Conservation (phyloP, 75 land plant genomes). For the Larix kaempferi region DNA sequence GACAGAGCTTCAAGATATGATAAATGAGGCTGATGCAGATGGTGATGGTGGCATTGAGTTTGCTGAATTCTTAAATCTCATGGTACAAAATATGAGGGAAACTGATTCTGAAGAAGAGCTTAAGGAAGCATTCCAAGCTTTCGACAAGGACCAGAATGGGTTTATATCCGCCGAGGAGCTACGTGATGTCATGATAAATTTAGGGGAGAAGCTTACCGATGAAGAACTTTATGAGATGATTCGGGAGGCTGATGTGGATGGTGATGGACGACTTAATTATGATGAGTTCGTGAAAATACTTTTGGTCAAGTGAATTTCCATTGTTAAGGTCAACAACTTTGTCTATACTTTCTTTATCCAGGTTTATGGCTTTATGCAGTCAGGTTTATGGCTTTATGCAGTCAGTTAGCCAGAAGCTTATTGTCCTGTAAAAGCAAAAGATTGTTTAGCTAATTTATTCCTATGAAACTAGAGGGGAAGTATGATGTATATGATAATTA, state of each 20-base stretch:
- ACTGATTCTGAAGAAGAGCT: slow-evolving; percentile 75
- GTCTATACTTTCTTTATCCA: too few species aligned
- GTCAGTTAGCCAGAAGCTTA: too few species aligned
- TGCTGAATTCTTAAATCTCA: slow-evolving; percentile 56
- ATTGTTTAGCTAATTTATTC: too few species aligned
- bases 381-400: too few species aligned
- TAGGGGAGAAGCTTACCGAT: slow-evolving; percentile 83
- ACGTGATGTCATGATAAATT: slow-evolving; percentile 82
- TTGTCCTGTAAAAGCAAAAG: too few species aligned
- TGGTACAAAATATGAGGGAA: slow-evolving; percentile 72
- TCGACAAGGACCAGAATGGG: slow-evolving; percentile 88
- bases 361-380: too few species aligned
- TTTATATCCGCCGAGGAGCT: slow-evolving; percentile 80
- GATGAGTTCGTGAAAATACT: slow-evolving; percentile 71
- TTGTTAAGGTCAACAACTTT: too few species aligned
- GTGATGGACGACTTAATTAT: slow-evolving; percentile 68
- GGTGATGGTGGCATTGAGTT: slow-evolving; percentile 68
- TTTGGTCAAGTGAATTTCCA: slow-evolving; percentile 51
- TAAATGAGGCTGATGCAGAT: slow-evolving; percentile 68
- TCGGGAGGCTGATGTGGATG: slow-evolving; percentile 69
- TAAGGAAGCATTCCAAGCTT: slow-evolving; percentile 77
- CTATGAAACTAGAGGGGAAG: too few species aligned
- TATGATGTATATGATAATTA: too few species aligned
- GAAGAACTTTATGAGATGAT: slow-evolving; percentile 82
- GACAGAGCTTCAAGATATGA: slow-evolving; percentile 65